Evolutionary conservation across 2,329 filamentous ascomycete species (phyloP), one percentile per base, ranked within the genome.

Genomic region (Diaporthe sp.): DNA sequence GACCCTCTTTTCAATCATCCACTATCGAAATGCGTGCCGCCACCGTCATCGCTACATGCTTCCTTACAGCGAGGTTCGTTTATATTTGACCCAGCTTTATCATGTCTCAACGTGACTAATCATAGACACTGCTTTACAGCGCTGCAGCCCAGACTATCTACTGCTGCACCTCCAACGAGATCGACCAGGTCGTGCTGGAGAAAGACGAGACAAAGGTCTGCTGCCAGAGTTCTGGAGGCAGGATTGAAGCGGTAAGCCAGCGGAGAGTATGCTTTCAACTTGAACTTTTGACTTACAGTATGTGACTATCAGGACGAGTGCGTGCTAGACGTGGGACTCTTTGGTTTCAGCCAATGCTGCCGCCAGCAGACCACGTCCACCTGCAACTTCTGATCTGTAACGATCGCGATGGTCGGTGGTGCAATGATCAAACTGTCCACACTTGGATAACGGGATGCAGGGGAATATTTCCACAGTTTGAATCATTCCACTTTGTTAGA

Each of bases 341-440:
- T 68, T 22, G 62, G 62, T n/a, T 68, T 68, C 44, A 51, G 62
- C 62, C 62, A 68, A 39, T 68, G 62, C 31, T 68, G 62, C 22
- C 62, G 62, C 31, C 62, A 68, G 31, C 44, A 68, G 28, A 68
- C 62, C 22, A 68, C 62, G 28, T 37, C 28, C 1, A 68, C 44
- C 12, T 68, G 62, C 22, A 25, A 39, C 22, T 51, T 68, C 62
- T 68, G 44, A 68, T 51, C 13, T 25, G 5, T 19, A 37, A 25
- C 9, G 19, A 49, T 65, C 10, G 7, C n/a, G 2, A 12, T 3
- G 58, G 6, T n/a, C 10, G 28, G 42, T 34, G 42, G 61, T 5
- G 4, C 13, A 28, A 62, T 13, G 3, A 8, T 42, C 39, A 28
- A 44, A 22, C n/a, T 62, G 12, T 62, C 2, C 4, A 31, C 22